Percentiles rank a stretch among this genome's conserved stretches.
Evolutionary conservation across 2,329 filamentous ascomycete species (phyloP).

Genomic region (Sporothrix pallida): DNA sequence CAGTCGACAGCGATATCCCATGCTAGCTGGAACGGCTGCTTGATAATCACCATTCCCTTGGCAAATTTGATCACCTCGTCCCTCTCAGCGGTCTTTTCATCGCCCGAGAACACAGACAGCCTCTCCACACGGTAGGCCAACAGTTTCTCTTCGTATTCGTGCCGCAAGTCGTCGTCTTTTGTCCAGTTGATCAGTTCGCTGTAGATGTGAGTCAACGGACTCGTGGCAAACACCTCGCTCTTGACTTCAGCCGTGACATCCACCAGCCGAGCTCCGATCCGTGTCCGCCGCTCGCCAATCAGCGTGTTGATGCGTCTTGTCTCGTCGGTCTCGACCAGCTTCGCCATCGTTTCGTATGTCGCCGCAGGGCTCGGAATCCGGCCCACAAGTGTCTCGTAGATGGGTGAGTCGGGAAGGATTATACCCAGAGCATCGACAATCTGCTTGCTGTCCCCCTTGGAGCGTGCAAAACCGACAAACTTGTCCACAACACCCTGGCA

Average conservation of each 20-base stretch:
- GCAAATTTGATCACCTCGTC: constrained; percentile 77
- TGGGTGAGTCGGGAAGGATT: constrained; percentile 76
- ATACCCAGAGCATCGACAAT: constrained; percentile 77
- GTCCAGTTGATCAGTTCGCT: constrained; percentile 88
- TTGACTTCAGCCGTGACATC: constrained; percentile 89
- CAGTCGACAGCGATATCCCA: constrained; percentile 93
- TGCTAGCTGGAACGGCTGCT: constrained; percentile 84
- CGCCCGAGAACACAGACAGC: constrained; percentile 69
- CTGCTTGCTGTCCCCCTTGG: constrained; percentile 73
- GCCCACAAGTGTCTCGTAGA: constrained; percentile 85
- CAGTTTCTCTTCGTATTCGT: constrained; percentile 88
- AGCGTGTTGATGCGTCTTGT: constrained; percentile 87
- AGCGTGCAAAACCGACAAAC: constrained; percentile 74
- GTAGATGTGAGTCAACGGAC: constrained; percentile 80
- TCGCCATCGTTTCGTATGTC: constrained; percentile 81
- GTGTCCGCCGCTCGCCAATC: constrained; percentile 85
- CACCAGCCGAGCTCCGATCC: constrained; percentile 80
- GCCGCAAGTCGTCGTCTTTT: constrained; percentile 80
- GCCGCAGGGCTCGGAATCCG: constrained; percentile 77
- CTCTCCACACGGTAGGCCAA: constrained; percentile 80
- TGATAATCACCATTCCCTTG: constrained; percentile 93
- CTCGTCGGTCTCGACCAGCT: constrained; percentile 84
- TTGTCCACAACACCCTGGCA: constrained; percentile 76
- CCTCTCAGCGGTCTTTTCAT: constrained; percentile 72
- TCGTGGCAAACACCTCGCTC: constrained; percentile 77